Evolutionary conservation across 2,329 filamentous ascomycete species (phyloP), one percentile per base, ranked within the genome.

Genomic region (Aspergillus fructus): DNA sequence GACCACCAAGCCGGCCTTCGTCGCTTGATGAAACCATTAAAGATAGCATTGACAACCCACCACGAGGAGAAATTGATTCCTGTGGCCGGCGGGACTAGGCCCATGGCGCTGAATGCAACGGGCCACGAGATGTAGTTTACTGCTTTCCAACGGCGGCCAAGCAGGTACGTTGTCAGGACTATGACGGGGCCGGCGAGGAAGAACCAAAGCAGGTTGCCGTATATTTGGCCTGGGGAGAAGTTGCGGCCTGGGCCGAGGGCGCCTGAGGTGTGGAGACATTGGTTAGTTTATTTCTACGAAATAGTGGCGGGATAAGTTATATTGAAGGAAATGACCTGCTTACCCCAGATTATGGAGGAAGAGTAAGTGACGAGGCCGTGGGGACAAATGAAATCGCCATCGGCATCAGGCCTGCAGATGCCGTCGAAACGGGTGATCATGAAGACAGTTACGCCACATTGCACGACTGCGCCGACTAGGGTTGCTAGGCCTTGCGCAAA

Each of bases 1-100:
- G 73, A 72, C 77, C 76, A 79, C 78, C 78, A 80, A n/a, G 77
- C 77, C 19, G 76, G 72, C 57, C 72, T 76, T 5, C 70, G 70
- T 9, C 68, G 70, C 55, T 76, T 77, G 46, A 80, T 67, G 13
- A 78, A 60, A 24, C 77, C 76, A 57, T 80, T 80, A 62, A 80
- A 80, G 27, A 79, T 68, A 15, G 76, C 63, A 59, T 79, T 79
- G 43, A 80, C 75, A 24, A 78, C 71, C 70, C 77, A 79, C 88
- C 88, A 90, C 62, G 85, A 85, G 23, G 88, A 83, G 67, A 89
- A 91, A 59, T 83, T 89, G 65, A 88, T 85, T 0, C 86, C 83
- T 0, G 86, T 89, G 0, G 88, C 88, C 0, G 88, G 88, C 7
- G 88, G 88, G 2, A 90, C 79, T 63, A 81, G 76, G 49, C 84